These are phyloP conservation scores for Lycium barbarum DNA, from an alignment of 257 asterid species.

Conservation along the genomic window DNA sequence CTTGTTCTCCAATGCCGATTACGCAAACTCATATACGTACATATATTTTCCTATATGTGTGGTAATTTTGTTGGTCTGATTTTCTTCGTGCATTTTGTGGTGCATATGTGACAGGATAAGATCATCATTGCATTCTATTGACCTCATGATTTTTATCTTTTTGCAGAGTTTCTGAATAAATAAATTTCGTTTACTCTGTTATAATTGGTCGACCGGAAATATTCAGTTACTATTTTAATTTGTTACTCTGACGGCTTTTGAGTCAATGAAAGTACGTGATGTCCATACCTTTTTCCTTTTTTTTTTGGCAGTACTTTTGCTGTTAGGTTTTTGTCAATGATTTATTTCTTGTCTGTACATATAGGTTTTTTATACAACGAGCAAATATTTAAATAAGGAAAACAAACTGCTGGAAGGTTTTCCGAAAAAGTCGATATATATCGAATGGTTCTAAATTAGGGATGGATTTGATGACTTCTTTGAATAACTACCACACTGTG, in stretches of 20 bases:
- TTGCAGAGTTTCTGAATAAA: not conserved
- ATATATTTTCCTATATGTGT: too few species aligned
- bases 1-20: too few species aligned
- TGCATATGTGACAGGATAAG: constrained; percentile 7
- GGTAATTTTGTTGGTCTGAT: not conserved
- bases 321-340: not conserved
- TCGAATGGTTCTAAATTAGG: too few species aligned
- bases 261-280: not conserved
- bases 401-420: not conserved
- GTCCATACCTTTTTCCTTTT: not conserved
- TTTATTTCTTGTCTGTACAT: not conserved
- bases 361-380: not conserved
- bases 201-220: not conserved
- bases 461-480: not conserved
- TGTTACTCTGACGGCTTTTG: not conserved
- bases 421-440: not conserved
- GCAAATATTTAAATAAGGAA: not conserved
- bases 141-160: not conserved
- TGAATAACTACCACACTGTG: not conserved
- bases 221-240: not conserved
- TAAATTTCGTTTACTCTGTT: not conserved
- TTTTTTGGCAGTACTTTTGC: not conserved
- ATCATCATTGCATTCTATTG: not conserved
- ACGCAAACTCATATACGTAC: too few species aligned
- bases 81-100: not conserved